A percentile compares a stretch with the other conserved stretches of the same genome.
phyloP scores from a whole-genome alignment of 768 basidiomycete genomes.

The Mrakia blollopis region DNA sequence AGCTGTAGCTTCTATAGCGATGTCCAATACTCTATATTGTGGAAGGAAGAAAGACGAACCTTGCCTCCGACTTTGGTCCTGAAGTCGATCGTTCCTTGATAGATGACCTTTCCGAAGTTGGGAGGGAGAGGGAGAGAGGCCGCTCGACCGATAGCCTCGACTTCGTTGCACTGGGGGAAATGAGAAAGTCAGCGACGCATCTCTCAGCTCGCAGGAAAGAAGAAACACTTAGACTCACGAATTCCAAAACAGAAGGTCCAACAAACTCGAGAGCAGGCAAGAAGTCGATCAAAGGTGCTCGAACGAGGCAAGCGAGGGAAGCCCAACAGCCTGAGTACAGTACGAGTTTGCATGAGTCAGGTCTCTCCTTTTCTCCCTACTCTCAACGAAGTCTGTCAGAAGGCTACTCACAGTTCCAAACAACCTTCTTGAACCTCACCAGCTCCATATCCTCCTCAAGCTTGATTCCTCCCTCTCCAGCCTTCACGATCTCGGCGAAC shows the following conservation, averaged over 20 bases:
- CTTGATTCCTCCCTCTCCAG: conserved; percentile 22
- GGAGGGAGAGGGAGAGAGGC: conserved; percentile 24
- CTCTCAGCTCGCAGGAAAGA: neutral
- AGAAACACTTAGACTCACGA: conserved; percentile 6
- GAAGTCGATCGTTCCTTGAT: conserved; percentile 12
- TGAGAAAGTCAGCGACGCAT: neutral
- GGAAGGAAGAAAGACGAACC: no score
- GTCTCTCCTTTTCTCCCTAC: neutral
- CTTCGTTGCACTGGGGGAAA: conserved; percentile 19
- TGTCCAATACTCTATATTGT: no score
- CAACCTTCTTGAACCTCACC: conserved; percentile 31
- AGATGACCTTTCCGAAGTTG: conserved; percentile 18
- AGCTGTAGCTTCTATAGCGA: no score
- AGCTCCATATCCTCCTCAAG: conserved; percentile 33
- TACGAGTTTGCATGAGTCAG: neutral
- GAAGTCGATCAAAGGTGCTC: conserved; percentile 24
- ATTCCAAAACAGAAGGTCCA: conserved; percentile 28
- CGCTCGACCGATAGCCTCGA: conserved; percentile 15
- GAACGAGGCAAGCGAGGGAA: conserved; percentile 21
- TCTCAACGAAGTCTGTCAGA: neutral
- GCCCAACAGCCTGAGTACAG: conserved; percentile 16
- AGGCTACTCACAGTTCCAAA: conserved; percentile 11
- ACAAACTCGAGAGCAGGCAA: conserved; percentile 21
- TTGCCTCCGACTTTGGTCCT: conserved; percentile 16
- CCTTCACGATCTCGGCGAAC: conserved; percentile 26